Evolutionary conservation across 208 protist species (phyloP).

Genomic region (Zelonia costaricensis): DNA sequence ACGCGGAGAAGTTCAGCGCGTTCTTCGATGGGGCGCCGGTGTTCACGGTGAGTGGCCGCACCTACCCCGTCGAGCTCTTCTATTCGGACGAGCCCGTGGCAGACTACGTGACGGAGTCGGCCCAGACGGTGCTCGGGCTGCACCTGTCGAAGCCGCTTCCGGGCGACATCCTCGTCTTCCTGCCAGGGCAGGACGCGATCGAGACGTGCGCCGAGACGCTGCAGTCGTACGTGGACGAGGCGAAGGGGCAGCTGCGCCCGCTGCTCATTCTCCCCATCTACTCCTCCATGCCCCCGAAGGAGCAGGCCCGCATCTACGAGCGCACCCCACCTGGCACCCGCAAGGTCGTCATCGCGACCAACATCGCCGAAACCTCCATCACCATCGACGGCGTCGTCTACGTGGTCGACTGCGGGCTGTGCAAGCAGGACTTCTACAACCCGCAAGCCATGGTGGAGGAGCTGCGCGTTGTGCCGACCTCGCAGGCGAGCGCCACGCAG

Average conservation of each 20-base stretch:
- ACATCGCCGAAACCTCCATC: conserved; percentile 99
- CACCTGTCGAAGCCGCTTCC: conserved; percentile 85
- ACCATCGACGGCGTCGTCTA: conserved; percentile 99
- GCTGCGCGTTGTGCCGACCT: conserved; percentile 96
- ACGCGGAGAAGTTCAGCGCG: conserved; percentile 96
- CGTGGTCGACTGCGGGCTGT: conserved; percentile 98
- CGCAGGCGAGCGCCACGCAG: conserved; percentile 96
- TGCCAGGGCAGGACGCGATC: conserved; percentile 99
- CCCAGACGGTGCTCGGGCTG: conserved; percentile 93
- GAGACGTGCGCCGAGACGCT: conserved; percentile 79
- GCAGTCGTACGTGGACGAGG: conserved; percentile 51
- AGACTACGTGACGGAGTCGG: conserved; percentile 98
- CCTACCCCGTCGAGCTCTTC: conserved; percentile 97
- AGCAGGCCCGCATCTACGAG: conserved; percentile 99
- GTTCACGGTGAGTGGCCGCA: conserved; percentile 96
- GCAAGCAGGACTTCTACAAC: conserved; percentile 98
- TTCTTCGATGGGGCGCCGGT: conserved; percentile 97
- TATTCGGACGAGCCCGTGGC: conserved; percentile 92
- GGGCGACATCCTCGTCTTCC: conserved; percentile 99
- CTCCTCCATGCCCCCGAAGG: conserved; percentile 96
- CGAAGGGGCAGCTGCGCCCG: conserved; percentile 69
- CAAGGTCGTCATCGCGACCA: conserved; percentile 99
- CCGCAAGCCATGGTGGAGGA: conserved; percentile 96
- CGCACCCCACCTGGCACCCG: conserved; percentile 84
- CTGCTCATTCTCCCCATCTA: conserved; percentile 98